Conservation (phyloP, 2,329 filamentous ascomycete genomes). For the Fusarium sp. region DNA sequence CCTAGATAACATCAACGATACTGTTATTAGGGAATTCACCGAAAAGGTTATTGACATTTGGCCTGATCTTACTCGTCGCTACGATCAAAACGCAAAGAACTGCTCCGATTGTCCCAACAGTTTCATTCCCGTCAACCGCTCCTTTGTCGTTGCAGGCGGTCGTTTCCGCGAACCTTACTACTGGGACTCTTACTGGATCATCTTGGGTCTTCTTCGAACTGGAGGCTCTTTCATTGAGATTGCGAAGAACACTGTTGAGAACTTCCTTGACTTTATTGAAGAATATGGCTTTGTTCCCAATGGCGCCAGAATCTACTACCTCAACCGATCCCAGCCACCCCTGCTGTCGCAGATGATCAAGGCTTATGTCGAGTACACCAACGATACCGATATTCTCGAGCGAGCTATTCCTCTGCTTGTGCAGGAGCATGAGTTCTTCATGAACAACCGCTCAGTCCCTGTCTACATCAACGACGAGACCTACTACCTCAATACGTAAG, state of each 20-base stretch:
- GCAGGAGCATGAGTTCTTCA: conserved; percentile 73
- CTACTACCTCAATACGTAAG: conserved; percentile 67
- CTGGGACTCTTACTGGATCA: conserved; percentile 77
- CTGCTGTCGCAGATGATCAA: conserved; percentile 74
- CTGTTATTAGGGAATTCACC: conserved; percentile 69
- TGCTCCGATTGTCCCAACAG: conserved; percentile 71
- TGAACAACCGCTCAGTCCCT: conserved; percentile 67
- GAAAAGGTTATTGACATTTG: conserved; percentile 75
- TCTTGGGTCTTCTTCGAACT: conserved; percentile 73
- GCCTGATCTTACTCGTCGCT: conserved; percentile 73
- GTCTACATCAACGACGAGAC: conserved; percentile 59
- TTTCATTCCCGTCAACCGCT: conserved; percentile 73
- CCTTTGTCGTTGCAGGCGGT: conserved; percentile 77
- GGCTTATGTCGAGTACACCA: conserved; percentile 71
- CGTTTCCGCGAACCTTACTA: conserved; percentile 78
- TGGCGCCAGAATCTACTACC: conserved; percentile 73
- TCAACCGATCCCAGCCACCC: conserved; percentile 75
- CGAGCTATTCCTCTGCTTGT: conserved; percentile 71
- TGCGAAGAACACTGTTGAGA: conserved; percentile 74
- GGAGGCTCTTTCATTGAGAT: conserved; percentile 72
- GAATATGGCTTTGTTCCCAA: conserved; percentile 75
- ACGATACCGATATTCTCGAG: conserved; percentile 69
- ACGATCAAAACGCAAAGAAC: conserved; percentile 61
- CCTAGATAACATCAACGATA: conserved; percentile 66
- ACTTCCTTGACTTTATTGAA: conserved; percentile 75